Evolutionary conservation across 495 filamentous ascomycete genomes (phyloP), one percentile per base, ranked within the genome.

Genomic region (Neurospora sp.): DNA sequence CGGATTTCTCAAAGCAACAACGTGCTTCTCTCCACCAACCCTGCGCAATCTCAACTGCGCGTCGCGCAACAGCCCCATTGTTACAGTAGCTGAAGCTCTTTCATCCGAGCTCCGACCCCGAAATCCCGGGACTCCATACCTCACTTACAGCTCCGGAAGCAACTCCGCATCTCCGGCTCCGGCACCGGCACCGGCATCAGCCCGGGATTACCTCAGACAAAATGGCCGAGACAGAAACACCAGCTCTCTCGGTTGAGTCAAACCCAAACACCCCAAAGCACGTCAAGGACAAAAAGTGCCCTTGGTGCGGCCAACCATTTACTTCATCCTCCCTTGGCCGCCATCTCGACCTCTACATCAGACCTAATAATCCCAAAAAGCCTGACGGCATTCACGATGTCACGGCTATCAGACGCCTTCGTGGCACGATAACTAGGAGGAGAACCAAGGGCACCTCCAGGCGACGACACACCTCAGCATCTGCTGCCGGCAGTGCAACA

Each of bases 281-380:
- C 77, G 72, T 80, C 39, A 97, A 97, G 81, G 93, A 97, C 84
- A 91, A 89, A 75, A 88, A 85, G 77, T 97, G 94, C 80, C 92
- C 91, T 23, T 97, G 92, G 84, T 97, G 94, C 82, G 82, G 89
- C 48, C 92, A 95, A 79, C 81, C 89, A 3, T 97, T 97, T 76
- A 97, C 94, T 3, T 97, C 94, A 9, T 97, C 94, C 7, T 96
- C 93, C 4, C 86, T 97, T n/a, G 94, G 94, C 35, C 91, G 94
- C 44, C 94, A 97, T 83, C 88, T 97, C 37, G 94, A 97, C 79
- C 87, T 96, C 41, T 97, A 94, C 79, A 91, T 97, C 74, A 93
- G 92, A 79, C 90, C 91, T 76, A 94, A 92, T 82, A 97, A 97
- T 78, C 90, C 91, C 6, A 93, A 92, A 77, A 84, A 90, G 2